Percentiles rank a stretch among this genome's conserved stretches.
These are phyloP conservation scores for Edaphochlamys debaryana DNA, from an alignment of 139 green algal species.

Conservation along the genomic window DNA sequence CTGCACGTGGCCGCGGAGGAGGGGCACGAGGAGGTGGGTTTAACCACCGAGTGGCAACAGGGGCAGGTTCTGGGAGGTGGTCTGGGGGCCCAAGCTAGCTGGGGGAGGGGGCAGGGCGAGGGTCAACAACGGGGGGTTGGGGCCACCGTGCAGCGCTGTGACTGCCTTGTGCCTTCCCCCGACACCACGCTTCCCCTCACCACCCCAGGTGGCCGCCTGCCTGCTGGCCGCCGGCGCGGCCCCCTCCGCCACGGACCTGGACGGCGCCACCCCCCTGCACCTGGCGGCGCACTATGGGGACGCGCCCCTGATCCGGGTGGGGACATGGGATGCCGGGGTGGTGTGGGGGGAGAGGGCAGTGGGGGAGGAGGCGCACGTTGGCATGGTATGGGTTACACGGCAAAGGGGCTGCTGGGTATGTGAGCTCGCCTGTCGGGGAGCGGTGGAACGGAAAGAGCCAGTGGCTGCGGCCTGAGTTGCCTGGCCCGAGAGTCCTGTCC, in stretches of 20 bases:
- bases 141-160: too few species aligned
- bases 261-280: constrained; percentile 24
- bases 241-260: not conserved
- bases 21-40: constrained; percentile 19
- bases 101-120: too few species aligned
- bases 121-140: too few species aligned
- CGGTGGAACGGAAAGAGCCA: too few species aligned
- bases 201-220: constrained; percentile 27
- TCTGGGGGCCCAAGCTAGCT: too few species aligned
- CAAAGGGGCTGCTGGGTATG: too few species aligned
- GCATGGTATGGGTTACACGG: not conserved
- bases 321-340: not conserved
- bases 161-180: too few species aligned
- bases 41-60: not conserved
- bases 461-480: too few species aligned
- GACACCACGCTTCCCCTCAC: too few species aligned
- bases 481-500: too few species aligned
- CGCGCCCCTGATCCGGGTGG: constrained; percentile 5
- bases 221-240: not conserved
- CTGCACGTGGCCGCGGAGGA: constrained; percentile 37
- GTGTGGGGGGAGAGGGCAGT: not conserved
- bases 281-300: constrained; percentile 23
- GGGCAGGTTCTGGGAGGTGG: not conserved
- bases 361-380: not conserved
- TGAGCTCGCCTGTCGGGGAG: too few species aligned